Evolutionary conservation across 495 filamentous ascomycete species (phyloP).

Genomic region (Hypoxylon lenormandii): DNA sequence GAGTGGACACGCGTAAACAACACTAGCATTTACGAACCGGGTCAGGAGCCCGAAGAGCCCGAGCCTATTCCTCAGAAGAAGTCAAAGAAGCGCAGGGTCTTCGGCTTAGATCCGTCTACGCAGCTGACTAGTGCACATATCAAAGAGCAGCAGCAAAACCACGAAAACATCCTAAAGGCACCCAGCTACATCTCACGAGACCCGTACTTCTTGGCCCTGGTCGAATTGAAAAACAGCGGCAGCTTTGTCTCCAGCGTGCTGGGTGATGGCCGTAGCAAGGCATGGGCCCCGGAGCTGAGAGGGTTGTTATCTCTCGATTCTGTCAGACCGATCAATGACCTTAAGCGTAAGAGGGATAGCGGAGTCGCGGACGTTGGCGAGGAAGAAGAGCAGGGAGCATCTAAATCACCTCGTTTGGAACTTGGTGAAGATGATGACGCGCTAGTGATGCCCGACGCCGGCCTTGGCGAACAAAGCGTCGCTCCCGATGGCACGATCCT

Average conservation of each 20-base stretch:
- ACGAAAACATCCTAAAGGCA: slow-evolving; percentile 81
- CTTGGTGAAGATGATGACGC: slow-evolving; percentile 72
- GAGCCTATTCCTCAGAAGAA: slow-evolving; percentile 73
- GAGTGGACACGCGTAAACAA: slow-evolving; percentile 66
- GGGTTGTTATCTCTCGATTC: slow-evolving; percentile 84
- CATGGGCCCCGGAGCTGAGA: slow-evolving; percentile 91
- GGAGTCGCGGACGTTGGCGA: slow-evolving; percentile 81
- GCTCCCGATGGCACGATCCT: slow-evolving; percentile 67
- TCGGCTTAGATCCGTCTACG: slow-evolving; percentile 75
- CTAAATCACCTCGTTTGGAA: slow-evolving; percentile 76
- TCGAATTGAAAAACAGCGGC: slow-evolving; percentile 88
- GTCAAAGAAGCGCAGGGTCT: slow-evolving; percentile 79
- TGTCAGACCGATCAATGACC: slow-evolving; percentile 78
- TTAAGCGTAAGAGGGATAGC: slow-evolving; percentile 94
- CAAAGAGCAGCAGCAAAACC: slow-evolving; percentile 81
- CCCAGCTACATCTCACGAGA: slow-evolving; percentile 85
- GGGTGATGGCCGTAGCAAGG: slow-evolving; percentile 77
- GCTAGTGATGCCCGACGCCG: slow-evolving; percentile 58
- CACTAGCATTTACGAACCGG: slow-evolving; percentile 64
- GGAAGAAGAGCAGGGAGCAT: slow-evolving; percentile 69
- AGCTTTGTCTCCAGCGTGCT: slow-evolving; percentile 85
- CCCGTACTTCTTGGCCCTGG: slow-evolving; percentile 83
- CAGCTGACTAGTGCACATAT: slow-evolving; percentile 70
- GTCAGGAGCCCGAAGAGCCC: slow-evolving; percentile 66
- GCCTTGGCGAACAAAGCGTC: slow-evolving; percentile 64